Conservation (phyloP, 2,329 filamentous ascomycete genomes). For the Tolypocladium amazonense region DNA sequence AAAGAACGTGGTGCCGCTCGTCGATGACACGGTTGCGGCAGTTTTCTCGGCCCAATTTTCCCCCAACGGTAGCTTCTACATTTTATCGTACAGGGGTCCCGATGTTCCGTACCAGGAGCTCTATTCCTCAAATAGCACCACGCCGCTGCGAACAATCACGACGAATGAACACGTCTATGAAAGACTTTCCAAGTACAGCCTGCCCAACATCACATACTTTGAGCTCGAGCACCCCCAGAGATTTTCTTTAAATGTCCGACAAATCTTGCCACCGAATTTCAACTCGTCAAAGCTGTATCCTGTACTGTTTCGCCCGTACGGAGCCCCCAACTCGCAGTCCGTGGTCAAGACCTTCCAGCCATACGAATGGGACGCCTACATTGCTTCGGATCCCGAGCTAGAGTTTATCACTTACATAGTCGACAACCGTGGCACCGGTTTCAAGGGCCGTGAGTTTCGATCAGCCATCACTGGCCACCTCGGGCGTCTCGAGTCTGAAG, state of each 20-base stretch:
- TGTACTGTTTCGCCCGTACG: constrained; percentile 56
- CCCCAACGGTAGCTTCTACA: constrained; percentile 49
- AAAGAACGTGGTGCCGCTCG: constrained; percentile 44
- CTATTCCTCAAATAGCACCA: constrained; percentile 42
- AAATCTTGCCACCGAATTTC: constrained; percentile 55
- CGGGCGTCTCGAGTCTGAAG: constrained; percentile 51
- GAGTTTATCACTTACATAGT: constrained; percentile 58
- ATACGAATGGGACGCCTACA: constrained; percentile 50
- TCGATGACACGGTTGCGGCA: constrained; percentile 47
- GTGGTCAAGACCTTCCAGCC: constrained; percentile 45
- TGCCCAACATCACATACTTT: constrained; percentile 55
- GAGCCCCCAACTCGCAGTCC: constrained; percentile 53
- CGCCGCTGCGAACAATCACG: constrained; percentile 46
- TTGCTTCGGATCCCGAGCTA: constrained; percentile 56
- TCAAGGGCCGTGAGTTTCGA: constrained; percentile 53
- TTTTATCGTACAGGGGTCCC: constrained; percentile 53
- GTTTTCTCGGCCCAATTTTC: constrained; percentile 59
- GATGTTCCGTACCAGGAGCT: constrained; percentile 61
- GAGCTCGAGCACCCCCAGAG: constrained; percentile 52
- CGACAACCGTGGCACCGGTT: constrained; percentile 58
- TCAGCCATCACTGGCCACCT: constrained; percentile 46
- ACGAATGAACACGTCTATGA: constrained; percentile 47
- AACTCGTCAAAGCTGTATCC: constrained; percentile 53
- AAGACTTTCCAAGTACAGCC: constrained; percentile 46
- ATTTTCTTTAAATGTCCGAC: constrained; percentile 52